Evolutionary conservation across 1,284 basidiomycete species (phyloP), one percentile per base, ranked within the genome.

Genomic region (Boletus coffeatus): DNA sequence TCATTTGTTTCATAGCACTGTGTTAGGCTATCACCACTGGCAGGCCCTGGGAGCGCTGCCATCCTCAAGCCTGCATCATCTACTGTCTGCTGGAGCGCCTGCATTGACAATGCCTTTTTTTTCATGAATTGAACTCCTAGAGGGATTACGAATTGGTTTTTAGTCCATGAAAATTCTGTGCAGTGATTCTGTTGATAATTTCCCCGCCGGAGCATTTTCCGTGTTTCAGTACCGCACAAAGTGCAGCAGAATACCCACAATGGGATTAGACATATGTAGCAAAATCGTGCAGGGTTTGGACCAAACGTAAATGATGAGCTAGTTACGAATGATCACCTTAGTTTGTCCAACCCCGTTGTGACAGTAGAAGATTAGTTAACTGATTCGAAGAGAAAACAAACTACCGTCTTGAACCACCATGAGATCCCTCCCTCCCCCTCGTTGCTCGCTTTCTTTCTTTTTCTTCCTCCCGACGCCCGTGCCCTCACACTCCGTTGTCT

Each of bases 401-500:
- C 62, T 73, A 76, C 59, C 74, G 65, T 59, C 71, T 72, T 11
- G 64, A 10, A 1, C 65, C 69, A 41, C 66, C 61, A 50, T 50
- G 48, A 4, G 29, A 56, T 29, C 71, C 67, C 36, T 66, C 64
- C 59, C 60, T 74, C 16, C 64, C 71, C 43, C 61, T 71, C 8
- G 66, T 79, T 61, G 74, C 71, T 52, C 78, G 79, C 67, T 85
- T 90, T 68, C 85, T 77, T 64, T 89, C 88, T 67, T 79, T 79
- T 69, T 91, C 90, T 70, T 92, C 90, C 70, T 91, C 87, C 68
- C 21, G 21, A 21, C 21, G 21, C 21, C 21, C 79, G 83, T 32
- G 90, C 90, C 55, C 83, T 78, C 18, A 87, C 89, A 56, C 85
- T 80, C 59, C 90, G 76, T 61, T 83, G 81, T 65, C 90, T 76